Base-by-base conservation (phyloP, 306 rosid genomes). In the Fagus crenata region DNA sequence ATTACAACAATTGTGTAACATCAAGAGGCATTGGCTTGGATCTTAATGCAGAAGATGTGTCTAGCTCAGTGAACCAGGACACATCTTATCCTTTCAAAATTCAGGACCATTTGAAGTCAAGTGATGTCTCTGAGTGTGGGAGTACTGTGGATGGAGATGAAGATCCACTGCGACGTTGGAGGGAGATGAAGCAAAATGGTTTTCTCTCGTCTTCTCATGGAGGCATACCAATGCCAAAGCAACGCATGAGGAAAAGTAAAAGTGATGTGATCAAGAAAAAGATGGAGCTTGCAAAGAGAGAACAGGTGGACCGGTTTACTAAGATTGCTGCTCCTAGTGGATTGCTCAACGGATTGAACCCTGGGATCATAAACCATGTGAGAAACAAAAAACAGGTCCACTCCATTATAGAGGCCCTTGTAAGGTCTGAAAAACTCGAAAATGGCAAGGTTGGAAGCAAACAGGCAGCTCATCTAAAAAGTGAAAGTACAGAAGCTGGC, bases 281-380 rank as follows among this genome's bases (percentile, higher is more conserved):
- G 83, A 85, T 96, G 82, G 99, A 92, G 73, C 84, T 89, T 56
- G 91, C 99, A 40, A 96, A 89, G 91, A 91, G 74, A 76, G 99
- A 96, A 73, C 97, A 96, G 82, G 88, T 91, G 22, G 90, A 77
- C 79, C 82, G 88, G 85, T 96, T 96, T 31, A 81, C 97, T 1
- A 92, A 91, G 89, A 84, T 92, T 77, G 99, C 98, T 68, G 99
- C 99, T 84, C 99, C 99, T 68, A 92, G 97, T 90, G 99, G 99
- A 75, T 85, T 96, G 80, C 88, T 96, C 71, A 91, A 84, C 81
- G 98, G 86, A n/a, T 82, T 96, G 81, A 96, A 96, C 84, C 99
- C 99, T 5, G 97, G 98, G 83, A 96, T 96, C 68, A 96, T 96
- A 78, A 96, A 96, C 85, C 99, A 96, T 81, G 99, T 96, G 59